These are phyloP conservation scores for Fusarium poae DNA, from an alignment of 2,329 filamentous ascomycete species.

Conservation along the genomic window DNA sequence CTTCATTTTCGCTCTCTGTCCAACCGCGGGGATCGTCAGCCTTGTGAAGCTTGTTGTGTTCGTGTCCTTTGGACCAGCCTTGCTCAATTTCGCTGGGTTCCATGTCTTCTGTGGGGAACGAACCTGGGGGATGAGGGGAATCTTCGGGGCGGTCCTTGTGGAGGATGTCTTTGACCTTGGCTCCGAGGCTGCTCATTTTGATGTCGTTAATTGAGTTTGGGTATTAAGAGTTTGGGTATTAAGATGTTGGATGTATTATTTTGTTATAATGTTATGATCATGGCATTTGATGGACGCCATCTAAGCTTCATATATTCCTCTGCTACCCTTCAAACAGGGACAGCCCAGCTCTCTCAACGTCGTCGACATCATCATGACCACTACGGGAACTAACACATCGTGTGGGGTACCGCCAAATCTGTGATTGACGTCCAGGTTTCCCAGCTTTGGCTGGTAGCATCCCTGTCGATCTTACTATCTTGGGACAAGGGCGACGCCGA, in stretches of 20 bases:
- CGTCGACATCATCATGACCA: slow-evolving; percentile 42
- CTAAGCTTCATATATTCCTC: slow-evolving; percentile 27
- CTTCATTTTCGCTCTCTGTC: slow-evolving; percentile 11
- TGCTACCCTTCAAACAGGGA: slow-evolving; percentile 5
- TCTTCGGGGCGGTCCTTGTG: slow-evolving; percentile 20
- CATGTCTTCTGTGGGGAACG: slow-evolving; percentile 39
- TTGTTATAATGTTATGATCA: background rate
- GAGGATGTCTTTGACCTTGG: slow-evolving; percentile 35
- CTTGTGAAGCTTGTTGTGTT: slow-evolving; percentile 44
- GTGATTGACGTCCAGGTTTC: slow-evolving; percentile 16
- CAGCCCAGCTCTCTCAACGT: slow-evolving; percentile 1
- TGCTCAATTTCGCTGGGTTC: slow-evolving; percentile 13
- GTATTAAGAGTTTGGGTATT: too few species aligned
- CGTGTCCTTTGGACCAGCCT: slow-evolving; percentile 16
- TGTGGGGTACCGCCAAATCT: slow-evolving; percentile 24
- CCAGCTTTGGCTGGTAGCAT: slow-evolving; percentile 12
- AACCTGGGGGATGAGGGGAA: slow-evolving; percentile 33
- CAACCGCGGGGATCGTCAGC: slow-evolving; percentile 35
- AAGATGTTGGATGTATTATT: background rate
- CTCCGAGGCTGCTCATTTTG: slow-evolving; percentile 29
- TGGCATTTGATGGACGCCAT: background rate
- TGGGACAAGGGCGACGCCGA: slow-evolving; percentile 27
- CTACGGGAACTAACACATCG: slow-evolving; percentile 28
- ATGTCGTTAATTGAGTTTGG: background rate
- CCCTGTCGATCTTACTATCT: slow-evolving; percentile 28